Percentiles rank a stretch among this genome's conserved stretches.
Conservation (phyloP, 306 rosid species). For the Cicer arietinum region DNA sequence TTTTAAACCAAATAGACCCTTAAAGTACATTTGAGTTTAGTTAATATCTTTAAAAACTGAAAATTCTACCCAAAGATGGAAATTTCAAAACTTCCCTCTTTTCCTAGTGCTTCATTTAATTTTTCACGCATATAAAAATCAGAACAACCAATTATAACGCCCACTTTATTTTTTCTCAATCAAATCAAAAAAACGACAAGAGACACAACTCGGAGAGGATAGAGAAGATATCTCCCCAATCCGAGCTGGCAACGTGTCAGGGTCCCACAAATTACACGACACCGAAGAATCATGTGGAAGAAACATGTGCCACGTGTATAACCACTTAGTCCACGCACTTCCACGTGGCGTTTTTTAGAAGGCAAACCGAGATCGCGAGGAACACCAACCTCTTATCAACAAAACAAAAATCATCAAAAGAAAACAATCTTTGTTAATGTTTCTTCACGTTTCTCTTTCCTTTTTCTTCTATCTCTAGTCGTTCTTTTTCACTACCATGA, state of each 20-base stretch:
- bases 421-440: constrained; percentile 29
- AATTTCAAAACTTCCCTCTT: neutral
- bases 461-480: neutral
- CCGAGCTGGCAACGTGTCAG: constrained; percentile 66
- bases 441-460: constrained; percentile 36
- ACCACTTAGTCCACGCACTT: constrained; percentile 17
- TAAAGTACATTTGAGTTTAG: too few species aligned
- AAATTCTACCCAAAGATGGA: neutral
- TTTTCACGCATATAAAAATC: neutral
- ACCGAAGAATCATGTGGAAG: constrained; percentile 63
- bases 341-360: constrained; percentile 72
- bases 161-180: neutral
- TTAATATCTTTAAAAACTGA: neutral
- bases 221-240: constrained; percentile 52
- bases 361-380: constrained; percentile 76
- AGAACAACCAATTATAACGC: constrained; percentile 4
- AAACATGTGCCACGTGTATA: constrained; percentile 54
- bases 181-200: constrained; percentile 42
- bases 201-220: constrained; percentile 47
- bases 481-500: constrained; percentile 63
- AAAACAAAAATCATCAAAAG: constrained; percentile 38
- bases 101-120: too few species aligned
- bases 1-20: too few species aligned
- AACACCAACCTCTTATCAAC: constrained; percentile 74
- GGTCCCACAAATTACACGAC: constrained; percentile 51